Percentiles rank a stretch among this genome's conserved stretches.
These are phyloP conservation scores for Coniochaeta sp. DNA, from an alignment of 2,329 filamentous ascomycete species.

Conservation along the genomic window DNA sequence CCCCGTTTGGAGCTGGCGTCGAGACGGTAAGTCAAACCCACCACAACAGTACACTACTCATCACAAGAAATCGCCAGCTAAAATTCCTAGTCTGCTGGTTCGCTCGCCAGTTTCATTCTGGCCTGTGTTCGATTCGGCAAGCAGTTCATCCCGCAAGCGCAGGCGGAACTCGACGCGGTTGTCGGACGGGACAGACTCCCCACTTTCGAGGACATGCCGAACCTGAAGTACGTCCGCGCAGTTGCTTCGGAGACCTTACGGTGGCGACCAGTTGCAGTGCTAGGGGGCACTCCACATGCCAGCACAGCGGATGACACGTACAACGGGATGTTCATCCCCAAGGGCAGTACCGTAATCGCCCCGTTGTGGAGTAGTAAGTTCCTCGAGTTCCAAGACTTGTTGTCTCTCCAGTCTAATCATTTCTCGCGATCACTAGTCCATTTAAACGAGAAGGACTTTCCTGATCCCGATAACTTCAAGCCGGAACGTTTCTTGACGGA, in stretches of 20 bases:
- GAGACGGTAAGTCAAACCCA: slow-evolving; percentile 32
- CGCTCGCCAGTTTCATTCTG: slow-evolving; percentile 40
- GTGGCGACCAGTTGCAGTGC: slow-evolving; percentile 32
- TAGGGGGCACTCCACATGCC: slow-evolving; percentile 37
- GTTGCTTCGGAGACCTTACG: slow-evolving; percentile 31
- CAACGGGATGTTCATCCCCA: slow-evolving; percentile 35
- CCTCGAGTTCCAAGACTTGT: not conserved
- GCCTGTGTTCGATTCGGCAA: slow-evolving; percentile 45
- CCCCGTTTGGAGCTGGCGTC: slow-evolving; percentile 36
- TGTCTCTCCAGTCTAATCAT: not conserved
- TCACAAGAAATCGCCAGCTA: too few species aligned
- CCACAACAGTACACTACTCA: too few species aligned
- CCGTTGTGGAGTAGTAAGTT: slow-evolving; percentile 34
- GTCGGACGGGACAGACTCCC: slow-evolving; percentile 29
- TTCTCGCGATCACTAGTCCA: slow-evolving; percentile 21
- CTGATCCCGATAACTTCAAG: slow-evolving; percentile 30
- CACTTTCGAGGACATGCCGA: slow-evolving; percentile 26
- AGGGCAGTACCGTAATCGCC: slow-evolving; percentile 33
- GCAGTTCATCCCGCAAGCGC: slow-evolving; percentile 36
- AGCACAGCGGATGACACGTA: slow-evolving; percentile 34
- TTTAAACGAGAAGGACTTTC: slow-evolving; percentile 32
- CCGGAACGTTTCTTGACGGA: slow-evolving; percentile 27
- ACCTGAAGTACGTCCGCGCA: slow-evolving; percentile 26
- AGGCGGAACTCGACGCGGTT: slow-evolving; percentile 29
- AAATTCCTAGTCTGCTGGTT: slow-evolving; percentile 39